Base-by-base conservation (phyloP, 352 stramenopile species). In the Phytophthora aleatoria region DNA sequence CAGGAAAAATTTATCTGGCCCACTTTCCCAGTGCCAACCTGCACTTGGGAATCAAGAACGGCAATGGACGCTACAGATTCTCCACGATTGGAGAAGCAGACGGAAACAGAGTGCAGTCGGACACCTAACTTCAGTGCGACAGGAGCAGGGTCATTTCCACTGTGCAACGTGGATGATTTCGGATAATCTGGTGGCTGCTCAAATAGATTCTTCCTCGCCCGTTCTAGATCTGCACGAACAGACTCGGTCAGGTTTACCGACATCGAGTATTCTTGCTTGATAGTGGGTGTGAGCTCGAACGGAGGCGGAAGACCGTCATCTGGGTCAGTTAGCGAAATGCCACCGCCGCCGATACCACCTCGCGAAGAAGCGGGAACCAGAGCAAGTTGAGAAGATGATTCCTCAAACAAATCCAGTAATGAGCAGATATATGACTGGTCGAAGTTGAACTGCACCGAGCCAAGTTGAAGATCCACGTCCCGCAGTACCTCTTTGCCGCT, bases 361-460 rank as follows among this genome's bases (percentile, higher is more conserved):
- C 61, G 66, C 9, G 58, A 51, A 30, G 73, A 50, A 51, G 35
- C 50, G 47, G 73, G 58, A 42, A 73, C 61, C 13, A 74, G 11
- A 7, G 73, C 60, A 42, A 87, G 69, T 48, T 87, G 86, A 1
- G 74, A 78, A 42, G 70, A 75, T 44, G 85, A 85, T 59, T 93
- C 75, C 64, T 92, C 83, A 52, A 92, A 80, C 7, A 95, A 38
- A 49, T 92, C 79, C 2, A 95, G 26, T 53, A 95, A 60, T 49
- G 84, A 92, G 47, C 83, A 90, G 7, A 95, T 70, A 39, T 94
- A 94, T 16, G 85, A 83, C 55, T 96, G 88, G 42, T 96, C 86
- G 63, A 95, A 93, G 42, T 91, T 83, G 16, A 96, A 66, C 48
- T 96, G 88, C 15, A 96, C 69, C 3, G 82, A 85, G 12, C 88